phyloP scores from a whole-genome alignment of 2,329 filamentous ascomycete genomes.

The Raffaelea ambrosiae region DNA sequence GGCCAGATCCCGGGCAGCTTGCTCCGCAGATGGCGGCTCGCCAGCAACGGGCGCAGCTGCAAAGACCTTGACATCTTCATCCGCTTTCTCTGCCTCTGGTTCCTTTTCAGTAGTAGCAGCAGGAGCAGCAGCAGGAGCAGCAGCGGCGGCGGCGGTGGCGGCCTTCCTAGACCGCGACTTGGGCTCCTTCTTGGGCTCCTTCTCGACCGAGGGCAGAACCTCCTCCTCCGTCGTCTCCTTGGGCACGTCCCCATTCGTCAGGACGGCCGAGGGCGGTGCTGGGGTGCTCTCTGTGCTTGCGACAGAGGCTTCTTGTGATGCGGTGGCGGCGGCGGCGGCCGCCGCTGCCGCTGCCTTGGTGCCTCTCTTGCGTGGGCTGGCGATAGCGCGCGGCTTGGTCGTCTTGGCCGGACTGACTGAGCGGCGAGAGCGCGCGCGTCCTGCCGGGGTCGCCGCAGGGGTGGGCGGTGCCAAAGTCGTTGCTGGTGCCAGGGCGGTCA shows the following conservation, averaged over 20 bases:
- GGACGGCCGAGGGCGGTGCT: conserved; percentile 16
- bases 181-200: conserved; percentile 28
- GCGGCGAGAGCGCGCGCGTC: conserved; percentile 42
- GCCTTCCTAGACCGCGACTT: too few relatives aligned
- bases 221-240: background rate
- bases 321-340: conserved; percentile 9
- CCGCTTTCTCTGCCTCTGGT: conserved; percentile 56
- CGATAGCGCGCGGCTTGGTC: conserved; percentile 31
- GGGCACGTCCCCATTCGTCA: conserved; percentile 19
- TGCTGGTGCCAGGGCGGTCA: conserved; percentile 16
- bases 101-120: background rate
- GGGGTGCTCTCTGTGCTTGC: conserved; percentile 14
- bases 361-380: conserved; percentile 48
- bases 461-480: conserved; percentile 39
- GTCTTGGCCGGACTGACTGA: conserved; percentile 50
- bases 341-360: conserved; percentile 28
- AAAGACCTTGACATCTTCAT: conserved; percentile 51
- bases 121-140: background rate
- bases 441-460: conserved; percentile 30
- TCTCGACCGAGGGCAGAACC: conserved; percentile 42
- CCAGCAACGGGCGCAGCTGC: conserved; percentile 53
- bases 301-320: conserved; percentile 29
- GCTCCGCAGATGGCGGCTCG: conserved; percentile 65
- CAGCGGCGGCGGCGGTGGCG: background rate
- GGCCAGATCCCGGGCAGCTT: conserved; percentile 74